A percentile compares a stretch with the other conserved stretches of the same genome.
phyloP scores from a whole-genome alignment of 805 yeast species.

The Candida ponderosae region DNA sequence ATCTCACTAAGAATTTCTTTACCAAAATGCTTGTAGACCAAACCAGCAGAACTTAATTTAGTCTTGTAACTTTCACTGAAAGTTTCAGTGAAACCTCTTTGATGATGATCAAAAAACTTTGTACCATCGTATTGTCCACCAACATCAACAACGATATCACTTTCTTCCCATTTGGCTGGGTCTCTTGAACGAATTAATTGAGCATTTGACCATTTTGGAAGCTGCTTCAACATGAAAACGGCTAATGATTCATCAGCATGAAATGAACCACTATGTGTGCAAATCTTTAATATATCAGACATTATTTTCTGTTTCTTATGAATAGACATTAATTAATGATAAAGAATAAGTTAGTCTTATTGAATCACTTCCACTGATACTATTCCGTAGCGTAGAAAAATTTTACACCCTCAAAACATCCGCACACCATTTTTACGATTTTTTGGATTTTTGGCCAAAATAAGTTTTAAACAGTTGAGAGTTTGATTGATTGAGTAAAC shows the following conservation, averaged over 20 bases:
- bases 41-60: constrained; percentile 88
- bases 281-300: constrained; percentile 45
- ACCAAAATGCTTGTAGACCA: constrained; percentile 83
- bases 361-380: no score
- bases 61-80: constrained; percentile 61
- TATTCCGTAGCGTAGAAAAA: no score
- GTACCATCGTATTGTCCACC: constrained; percentile 82
- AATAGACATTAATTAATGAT: not conserved
- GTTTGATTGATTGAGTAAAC: no score
- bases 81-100: constrained; percentile 77
- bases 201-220: constrained; percentile 64
- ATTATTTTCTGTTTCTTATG: constrained; percentile 22
- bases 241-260: constrained; percentile 98
- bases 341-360: no score
- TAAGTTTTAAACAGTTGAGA: no score
- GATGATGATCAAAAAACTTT: constrained; percentile 93
- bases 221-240: constrained; percentile 68
- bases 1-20: constrained; percentile 53
- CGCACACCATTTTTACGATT: no score
- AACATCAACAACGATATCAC: constrained; percentile 94
- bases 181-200: constrained; percentile 77
- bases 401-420: no score
- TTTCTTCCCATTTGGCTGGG: constrained; percentile 70
- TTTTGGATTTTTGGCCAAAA: no score
- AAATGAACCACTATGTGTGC: constrained; percentile 90